Percentiles rank a stretch among this genome's conserved stretches.
Conservation (phyloP, 2,329 filamentous ascomycete genomes). For the Rhynchosporium graminicola region DNA sequence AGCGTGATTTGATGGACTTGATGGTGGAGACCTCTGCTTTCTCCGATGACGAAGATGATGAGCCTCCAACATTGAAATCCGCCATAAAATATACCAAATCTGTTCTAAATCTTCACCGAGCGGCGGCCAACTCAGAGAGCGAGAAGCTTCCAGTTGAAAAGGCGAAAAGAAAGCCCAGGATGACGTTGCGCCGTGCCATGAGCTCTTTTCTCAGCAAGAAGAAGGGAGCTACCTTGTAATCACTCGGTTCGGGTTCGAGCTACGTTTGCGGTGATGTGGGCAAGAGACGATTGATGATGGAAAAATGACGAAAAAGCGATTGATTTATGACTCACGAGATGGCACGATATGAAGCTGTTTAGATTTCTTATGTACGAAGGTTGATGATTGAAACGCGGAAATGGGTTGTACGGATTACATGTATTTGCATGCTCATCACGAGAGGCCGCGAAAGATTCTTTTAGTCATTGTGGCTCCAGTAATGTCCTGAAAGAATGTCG, state of each 20-base stretch:
- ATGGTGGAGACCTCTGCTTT: conserved; percentile 9
- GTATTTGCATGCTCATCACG: background rate
- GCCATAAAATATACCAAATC: background rate
- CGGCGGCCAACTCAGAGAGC: background rate
- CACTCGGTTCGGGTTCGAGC: background rate
- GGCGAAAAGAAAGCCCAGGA: background rate
- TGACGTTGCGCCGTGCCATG: conserved; percentile 1
- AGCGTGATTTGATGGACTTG: conserved; percentile 1
- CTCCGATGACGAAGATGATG: conserved; percentile 12
- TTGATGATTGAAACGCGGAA: conserved; percentile 2
- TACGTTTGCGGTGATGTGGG: background rate
- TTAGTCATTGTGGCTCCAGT: too few relatives aligned
- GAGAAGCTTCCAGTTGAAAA: conserved; percentile 4
- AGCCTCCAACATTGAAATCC: background rate
- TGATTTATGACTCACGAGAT: conserved; percentile 12
- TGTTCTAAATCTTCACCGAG: background rate
- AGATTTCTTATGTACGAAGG: background rate
- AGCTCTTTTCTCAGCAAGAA: background rate
- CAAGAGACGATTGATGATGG: background rate
- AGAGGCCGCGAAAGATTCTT: too few relatives aligned
- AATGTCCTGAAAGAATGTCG: too few relatives aligned
- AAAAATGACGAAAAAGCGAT: conserved; percentile 4
- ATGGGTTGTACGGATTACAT: background rate
- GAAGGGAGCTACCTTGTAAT: background rate
- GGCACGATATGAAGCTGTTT: conserved; percentile 7